A percentile compares a stretch with the other conserved stretches of the same genome.
Evolutionary conservation across 2,329 filamentous ascomycete genomes (phyloP).

Genomic region (Aplosporella prunicola): DNA sequence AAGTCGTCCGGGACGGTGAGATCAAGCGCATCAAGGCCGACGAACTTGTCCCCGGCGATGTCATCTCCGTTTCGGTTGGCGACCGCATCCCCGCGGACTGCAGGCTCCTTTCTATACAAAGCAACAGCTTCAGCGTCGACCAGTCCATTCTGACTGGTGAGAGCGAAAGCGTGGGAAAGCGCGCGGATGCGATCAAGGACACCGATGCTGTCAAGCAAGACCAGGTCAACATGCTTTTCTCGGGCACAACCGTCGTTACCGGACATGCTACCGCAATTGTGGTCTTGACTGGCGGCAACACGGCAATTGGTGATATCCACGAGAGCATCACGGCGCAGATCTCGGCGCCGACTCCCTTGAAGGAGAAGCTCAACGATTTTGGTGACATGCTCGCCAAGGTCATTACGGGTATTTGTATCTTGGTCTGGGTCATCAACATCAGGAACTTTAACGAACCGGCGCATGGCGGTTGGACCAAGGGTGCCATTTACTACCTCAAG

Average conservation of each 20-base stretch:
- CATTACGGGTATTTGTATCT: slow-evolving; percentile 90
- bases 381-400: slow-evolving; percentile 94
- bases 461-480: slow-evolving; percentile 89
- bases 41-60: slow-evolving; percentile 88
- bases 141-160: slow-evolving; percentile 96
- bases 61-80: slow-evolving; percentile 79
- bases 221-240: slow-evolving; percentile 96
- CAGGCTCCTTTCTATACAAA: slow-evolving; percentile 78
- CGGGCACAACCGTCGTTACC: slow-evolving; percentile 92
- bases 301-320: slow-evolving; percentile 96
- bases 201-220: slow-evolving; percentile 89
- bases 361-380: slow-evolving; percentile 98
- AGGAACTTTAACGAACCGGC: slow-evolving; percentile 92
- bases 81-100: slow-evolving; percentile 94
- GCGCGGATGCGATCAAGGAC: slow-evolving; percentile 60
- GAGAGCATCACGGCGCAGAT: slow-evolving; percentile 98
- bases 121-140: slow-evolving; percentile 94
- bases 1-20: slow-evolving; percentile 77
- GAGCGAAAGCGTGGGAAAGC: slow-evolving; percentile 93
- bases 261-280: slow-evolving; percentile 88
- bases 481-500: slow-evolving; percentile 98
- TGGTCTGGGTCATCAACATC: slow-evolving; percentile 98
- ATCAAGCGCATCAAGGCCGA: slow-evolving; percentile 85
- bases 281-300: slow-evolving; percentile 77
- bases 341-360: slow-evolving; percentile 90